Evolutionary conservation across 495 filamentous ascomycete species (phyloP).

Genomic region (Aspergillus ostianus): DNA sequence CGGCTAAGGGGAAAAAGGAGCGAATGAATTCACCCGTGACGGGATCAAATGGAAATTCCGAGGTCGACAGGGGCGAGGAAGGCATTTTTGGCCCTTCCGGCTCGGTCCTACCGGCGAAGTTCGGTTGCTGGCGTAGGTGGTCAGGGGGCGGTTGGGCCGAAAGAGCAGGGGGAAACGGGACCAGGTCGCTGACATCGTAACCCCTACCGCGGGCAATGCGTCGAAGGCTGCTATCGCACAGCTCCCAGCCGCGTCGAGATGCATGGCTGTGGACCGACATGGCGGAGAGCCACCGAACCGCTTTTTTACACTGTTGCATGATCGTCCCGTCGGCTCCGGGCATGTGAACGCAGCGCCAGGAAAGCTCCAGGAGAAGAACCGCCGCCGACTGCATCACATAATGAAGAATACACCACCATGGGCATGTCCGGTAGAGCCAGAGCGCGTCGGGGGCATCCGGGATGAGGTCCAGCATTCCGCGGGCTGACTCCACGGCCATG

Average conservation of each 20-base stretch:
- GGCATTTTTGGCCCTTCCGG: no score
- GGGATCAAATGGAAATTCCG: no score
- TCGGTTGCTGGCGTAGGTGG: no score
- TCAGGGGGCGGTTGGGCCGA: no score
- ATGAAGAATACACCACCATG: conserved; percentile 63
- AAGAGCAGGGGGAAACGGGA: no score
- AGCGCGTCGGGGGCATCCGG: conserved; percentile 31
- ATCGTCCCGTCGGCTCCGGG: conserved; percentile 35
- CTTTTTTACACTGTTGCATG: conserved; percentile 44
- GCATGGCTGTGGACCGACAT: conserved; percentile 46
- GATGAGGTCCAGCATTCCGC: conserved; percentile 47
- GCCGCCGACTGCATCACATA: conserved; percentile 57
- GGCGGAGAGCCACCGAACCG: conserved; percentile 45
- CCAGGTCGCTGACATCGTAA: not conserved
- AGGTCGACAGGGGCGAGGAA: no score
- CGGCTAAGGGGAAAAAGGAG: no score
- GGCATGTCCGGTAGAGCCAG: conserved; percentile 45
- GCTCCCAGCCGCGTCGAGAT: conserved; percentile 42
- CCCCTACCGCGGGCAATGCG: not conserved
- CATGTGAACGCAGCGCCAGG: conserved; percentile 28
- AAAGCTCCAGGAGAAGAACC: conserved; percentile 55
- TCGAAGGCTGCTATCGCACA: not conserved
- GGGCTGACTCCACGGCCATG: conserved; percentile 50
- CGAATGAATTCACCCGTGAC: no score
- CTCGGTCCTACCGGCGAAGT: no score